Evolutionary conservation across 805 yeast genomes (phyloP), one percentile per base, ranked within the genome.

Genomic region (Ogataea glucozyma): DNA sequence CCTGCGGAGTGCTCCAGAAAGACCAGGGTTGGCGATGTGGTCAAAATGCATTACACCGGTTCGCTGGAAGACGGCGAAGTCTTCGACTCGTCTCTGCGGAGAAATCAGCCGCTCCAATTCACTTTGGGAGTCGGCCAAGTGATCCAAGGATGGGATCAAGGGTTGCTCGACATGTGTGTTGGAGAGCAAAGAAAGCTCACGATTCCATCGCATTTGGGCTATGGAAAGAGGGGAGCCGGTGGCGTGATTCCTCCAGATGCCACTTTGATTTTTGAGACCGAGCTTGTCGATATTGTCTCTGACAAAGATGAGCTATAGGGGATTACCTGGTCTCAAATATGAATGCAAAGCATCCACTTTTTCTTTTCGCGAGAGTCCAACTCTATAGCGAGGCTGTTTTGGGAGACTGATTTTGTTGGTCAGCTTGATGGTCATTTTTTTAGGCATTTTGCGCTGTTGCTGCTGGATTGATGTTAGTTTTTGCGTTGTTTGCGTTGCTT

Each of bases 111-210:
- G 34, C 70, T 89, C 47, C 61, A 72, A 31, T 89, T 89, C 65
- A 65, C 65, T n/a, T 67, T 90, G 41, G 97, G 97, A 31, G 62
- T 65, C 19, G 90, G 95, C 4, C 83, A 77, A 56, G 97, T 89
- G 23, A 89, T 89, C 58, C 59, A 72, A 47, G 97, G 97, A 46
- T 89, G 97, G 97, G 97, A 89, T 50, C 79, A 83, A 65, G 97
- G 97, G 31, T 67, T 88, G 38, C 54, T 71, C 27, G 81, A 84
- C 24, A 86, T 86, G 95, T 89, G 97, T 66, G 70, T 87, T 62
- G 96, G 96, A 34, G 97, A 89, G 64, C 73, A 82, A 68, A 77
- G 97, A 60, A 82, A 76, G 53, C 71, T 89, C 54, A 76, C 79
- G 21, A 87, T 90, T 59, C 96, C 97, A 35, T 75, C 95, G 5